Evolutionary conservation across 2,329 filamentous ascomycete species (phyloP), one percentile per base, ranked within the genome.

Genomic region (Microsporum ferrugineum): DNA sequence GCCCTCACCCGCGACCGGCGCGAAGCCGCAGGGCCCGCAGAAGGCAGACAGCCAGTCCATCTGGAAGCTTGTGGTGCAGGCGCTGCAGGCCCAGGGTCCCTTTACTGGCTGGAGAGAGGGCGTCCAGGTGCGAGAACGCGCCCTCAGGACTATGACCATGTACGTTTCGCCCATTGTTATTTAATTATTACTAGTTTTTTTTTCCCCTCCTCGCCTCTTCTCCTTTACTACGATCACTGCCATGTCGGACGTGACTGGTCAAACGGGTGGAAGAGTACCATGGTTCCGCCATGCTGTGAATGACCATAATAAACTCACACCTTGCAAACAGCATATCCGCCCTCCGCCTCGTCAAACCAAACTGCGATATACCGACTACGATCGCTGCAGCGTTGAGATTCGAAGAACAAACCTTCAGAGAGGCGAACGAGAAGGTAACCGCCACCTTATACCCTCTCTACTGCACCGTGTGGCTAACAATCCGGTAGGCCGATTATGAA

Each of bases 91-190:
- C 12, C 76, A 78, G 64, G 75, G 74, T 12, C 70, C 74, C 2
- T 77, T 74, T 58, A 70, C 66, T 34, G 77, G 77, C 62, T 79
- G 77, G 77, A 73, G 76, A 64, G 71, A 71, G 17, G 72, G 73
- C 31, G 72, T 79, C 5, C 65, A 67, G 12, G 66, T 75, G 27
- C 71, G 72, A 62, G 72, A 74, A 36, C 72, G 77, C 56, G 73
- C 72, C 3, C 66, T 71, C 43, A 76, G 75, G 27, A 33, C 31
- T 6, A 53, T 53, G 49, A 29, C 31, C 29, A 53, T 53, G 49
- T 53, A 12, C 49, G 49, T 57, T 2, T 12, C 55, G 23, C n/a
- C 12, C 34, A 5, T n/a, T 17, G 23, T 41, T n/a, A 27, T 23
- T 23, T 23, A 23, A 23, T 23, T 23, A 23, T 23, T 23, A 23